phyloP scores from a whole-genome alignment of 2,329 filamentous ascomycete species.

The Fusarium sp. region DNA sequence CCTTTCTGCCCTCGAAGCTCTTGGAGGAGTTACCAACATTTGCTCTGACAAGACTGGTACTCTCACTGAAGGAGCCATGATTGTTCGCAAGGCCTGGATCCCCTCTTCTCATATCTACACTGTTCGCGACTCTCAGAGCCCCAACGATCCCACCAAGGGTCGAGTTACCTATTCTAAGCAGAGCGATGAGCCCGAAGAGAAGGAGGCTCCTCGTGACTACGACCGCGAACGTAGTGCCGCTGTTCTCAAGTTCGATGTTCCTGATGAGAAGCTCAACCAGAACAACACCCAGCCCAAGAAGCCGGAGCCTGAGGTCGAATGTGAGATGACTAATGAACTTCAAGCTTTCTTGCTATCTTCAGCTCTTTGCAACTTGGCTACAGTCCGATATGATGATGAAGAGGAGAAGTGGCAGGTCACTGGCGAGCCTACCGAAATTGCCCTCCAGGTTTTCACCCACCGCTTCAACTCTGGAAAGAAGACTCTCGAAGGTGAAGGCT shows the following conservation, averaged over 20 bases:
- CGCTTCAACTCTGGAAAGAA: constrained; percentile 73
- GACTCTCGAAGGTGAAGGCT: constrained; percentile 63
- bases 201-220: constrained; percentile 64
- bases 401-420: constrained; percentile 73
- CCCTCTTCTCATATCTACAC: constrained; percentile 68
- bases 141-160: constrained; percentile 71
- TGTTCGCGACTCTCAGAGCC: constrained; percentile 71
- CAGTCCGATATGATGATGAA: constrained; percentile 67
- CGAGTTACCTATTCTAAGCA: constrained; percentile 61
- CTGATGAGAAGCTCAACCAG: constrained; percentile 65
- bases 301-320: constrained; percentile 53
- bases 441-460: constrained; percentile 79
- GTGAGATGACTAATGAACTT: constrained; percentile 63
- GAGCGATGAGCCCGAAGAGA: constrained; percentile 51
- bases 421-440: constrained; percentile 81
- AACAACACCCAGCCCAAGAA: constrained; percentile 44
- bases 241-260: constrained; percentile 72
- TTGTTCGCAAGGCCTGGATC: constrained; percentile 75
- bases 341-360: constrained; percentile 66
- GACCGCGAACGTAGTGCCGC: constrained; percentile 71
- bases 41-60: constrained; percentile 82
- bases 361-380: constrained; percentile 75
- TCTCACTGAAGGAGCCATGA: constrained; percentile 76
- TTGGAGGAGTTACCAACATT: constrained; percentile 78
- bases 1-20: constrained; percentile 74